Conservation (phyloP, 352 stramenopile genomes). For the Hyaloperonospora brassicae region DNA sequence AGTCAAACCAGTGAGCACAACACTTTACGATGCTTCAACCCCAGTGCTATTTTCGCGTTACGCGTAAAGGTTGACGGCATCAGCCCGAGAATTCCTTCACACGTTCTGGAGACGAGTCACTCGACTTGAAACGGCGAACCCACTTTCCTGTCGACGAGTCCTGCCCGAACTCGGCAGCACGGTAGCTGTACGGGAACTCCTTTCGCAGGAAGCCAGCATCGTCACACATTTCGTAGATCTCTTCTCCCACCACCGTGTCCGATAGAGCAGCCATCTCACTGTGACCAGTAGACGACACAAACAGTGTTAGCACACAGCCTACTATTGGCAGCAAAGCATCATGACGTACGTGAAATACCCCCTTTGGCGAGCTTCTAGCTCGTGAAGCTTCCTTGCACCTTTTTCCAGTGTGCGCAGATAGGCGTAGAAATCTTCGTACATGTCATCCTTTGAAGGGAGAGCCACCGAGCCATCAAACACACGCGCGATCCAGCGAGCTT, state of each 20-base stretch:
- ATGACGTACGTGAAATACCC: conserved; percentile 43
- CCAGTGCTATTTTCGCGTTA: not conserved
- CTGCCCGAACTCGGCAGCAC: conserved; percentile 45
- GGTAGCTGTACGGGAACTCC: conserved; percentile 58
- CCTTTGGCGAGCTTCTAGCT: conserved; percentile 43
- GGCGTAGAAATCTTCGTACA: conserved; percentile 57
- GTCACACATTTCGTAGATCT: conserved; percentile 60
- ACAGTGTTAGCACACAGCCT: conserved; percentile 4
- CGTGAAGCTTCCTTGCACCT: conserved; percentile 55
- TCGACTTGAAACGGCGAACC: conserved; percentile 29
- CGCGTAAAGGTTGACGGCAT: conserved; percentile 1
- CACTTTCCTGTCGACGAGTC: conserved; percentile 37
- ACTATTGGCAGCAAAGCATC: not conserved
- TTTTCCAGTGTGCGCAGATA: conserved; percentile 36
- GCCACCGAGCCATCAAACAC: conserved; percentile 37
- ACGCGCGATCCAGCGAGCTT: conserved; percentile 54
- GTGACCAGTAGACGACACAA: conserved; percentile 1
- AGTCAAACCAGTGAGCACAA: not conserved
- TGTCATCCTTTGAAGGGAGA: conserved; percentile 55
- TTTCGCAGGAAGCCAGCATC: conserved; percentile 47
- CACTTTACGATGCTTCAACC: not conserved
- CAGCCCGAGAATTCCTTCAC: conserved; percentile 24
- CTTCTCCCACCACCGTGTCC: conserved; percentile 29
- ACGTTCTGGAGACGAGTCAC: conserved; percentile 18
- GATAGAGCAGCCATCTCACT: conserved; percentile 37